These are phyloP conservation scores for Rhodomyrtus psidioides DNA, from an alignment of 441 rosid genomes.

Conservation along the genomic window DNA sequence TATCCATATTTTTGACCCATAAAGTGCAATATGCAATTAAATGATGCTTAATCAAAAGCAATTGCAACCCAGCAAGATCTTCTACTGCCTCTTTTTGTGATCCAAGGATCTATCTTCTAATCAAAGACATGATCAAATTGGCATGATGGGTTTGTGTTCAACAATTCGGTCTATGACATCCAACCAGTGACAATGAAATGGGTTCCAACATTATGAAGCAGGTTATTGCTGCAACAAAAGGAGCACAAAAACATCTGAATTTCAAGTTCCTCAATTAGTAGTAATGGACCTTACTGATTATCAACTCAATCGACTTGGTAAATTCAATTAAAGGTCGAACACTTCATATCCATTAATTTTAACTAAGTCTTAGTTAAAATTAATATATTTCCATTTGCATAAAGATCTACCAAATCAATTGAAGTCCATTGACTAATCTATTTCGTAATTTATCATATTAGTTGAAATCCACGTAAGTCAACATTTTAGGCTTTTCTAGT, in stretches of 20 bases:
- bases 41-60: background rate
- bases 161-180: background rate
- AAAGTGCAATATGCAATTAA: background rate
- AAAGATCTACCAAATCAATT: background rate
- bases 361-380: background rate
- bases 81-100: background rate
- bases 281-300: background rate
- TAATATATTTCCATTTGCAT: background rate
- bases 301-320: background rate
- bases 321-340: background rate
- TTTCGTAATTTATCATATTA: background rate
- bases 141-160: background rate
- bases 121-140: background rate
- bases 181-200: background rate
- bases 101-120: background rate
- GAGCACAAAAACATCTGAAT: background rate
- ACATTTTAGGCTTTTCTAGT: background rate
- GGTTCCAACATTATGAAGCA: background rate
- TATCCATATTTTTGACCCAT: background rate
- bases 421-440: background rate
- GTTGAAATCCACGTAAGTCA: background rate
- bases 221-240: background rate
- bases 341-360: background rate
- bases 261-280: background rate
- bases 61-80: background rate